phyloP scores from a whole-genome alignment of 2,329 filamentous ascomycete genomes.

The Xylariaceae sp. region DNA sequence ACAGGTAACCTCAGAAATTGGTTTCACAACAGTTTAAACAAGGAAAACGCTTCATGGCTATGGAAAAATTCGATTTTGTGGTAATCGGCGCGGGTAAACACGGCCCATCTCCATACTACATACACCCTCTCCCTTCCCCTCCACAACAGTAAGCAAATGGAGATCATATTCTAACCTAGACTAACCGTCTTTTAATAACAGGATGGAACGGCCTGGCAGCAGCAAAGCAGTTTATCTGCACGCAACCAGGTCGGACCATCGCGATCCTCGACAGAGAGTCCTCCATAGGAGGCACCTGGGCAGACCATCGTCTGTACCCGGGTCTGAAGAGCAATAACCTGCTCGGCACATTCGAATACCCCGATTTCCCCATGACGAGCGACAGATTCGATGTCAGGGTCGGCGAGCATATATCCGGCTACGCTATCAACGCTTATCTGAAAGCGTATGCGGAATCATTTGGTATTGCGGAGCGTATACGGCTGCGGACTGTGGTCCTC shows the following conservation, averaged over 20 bases:
- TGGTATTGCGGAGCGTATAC: constrained; percentile 7
- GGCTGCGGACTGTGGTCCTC: constrained; percentile 3
- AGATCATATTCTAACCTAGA: neutral
- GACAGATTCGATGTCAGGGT: constrained; percentile 7
- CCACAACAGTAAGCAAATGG: neutral
- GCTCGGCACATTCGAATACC: constrained; percentile 14
- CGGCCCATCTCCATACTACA: too few species aligned
- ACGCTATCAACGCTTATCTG: constrained; percentile 10
- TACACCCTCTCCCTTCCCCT: too few species aligned
- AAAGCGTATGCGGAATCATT: constrained; percentile 8
- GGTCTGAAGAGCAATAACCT: constrained; percentile 15
- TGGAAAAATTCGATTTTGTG: constrained; percentile 12
- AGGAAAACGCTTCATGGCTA: too few species aligned
- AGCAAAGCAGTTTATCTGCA: constrained; percentile 8
- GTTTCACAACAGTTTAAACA: too few species aligned
- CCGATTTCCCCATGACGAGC: constrained; percentile 11
- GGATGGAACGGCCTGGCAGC: constrained; percentile 10
- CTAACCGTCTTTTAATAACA: too few species aligned
- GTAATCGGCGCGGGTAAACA: constrained; percentile 11
- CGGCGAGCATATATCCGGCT: constrained; percentile 12
- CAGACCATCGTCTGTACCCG: constrained; percentile 12
- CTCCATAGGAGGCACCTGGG: constrained; percentile 14
- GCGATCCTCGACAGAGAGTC: constrained; percentile 7
- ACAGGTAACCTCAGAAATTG: too few species aligned
- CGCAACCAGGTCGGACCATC: neutral